Evolutionary conservation across 345 rosid species (phyloP), one percentile per base, ranked within the genome.

Genomic region (Citrus australasica): DNA sequence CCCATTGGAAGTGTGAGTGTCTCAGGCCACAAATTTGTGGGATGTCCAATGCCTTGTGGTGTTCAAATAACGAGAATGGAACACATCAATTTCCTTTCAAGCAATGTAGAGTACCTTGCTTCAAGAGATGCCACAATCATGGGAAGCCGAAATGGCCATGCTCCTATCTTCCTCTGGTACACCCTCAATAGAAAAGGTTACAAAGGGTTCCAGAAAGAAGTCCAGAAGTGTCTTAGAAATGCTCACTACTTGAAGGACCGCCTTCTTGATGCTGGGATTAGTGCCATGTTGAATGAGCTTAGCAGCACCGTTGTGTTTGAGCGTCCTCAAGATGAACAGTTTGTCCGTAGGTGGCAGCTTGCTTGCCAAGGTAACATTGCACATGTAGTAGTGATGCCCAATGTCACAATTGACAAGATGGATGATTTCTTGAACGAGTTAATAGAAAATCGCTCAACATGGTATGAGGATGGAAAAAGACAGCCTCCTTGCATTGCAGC

Each of bases 21-120:
- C 35, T 93, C 99, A 0, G 98, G 96, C 46, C 99, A 95, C 88
- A 93, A 95, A 84, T 95, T 93, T 76, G 94, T 92, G 30, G 97
- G 99, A 14, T 95, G 99, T 79, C 99, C 98, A 66, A 95, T 95
- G 99, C 98, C 98, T 71, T 93, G 99, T 40, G 99, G 98, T 67
- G 97, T 95, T 79, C 98, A 92, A 86, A 83, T 95, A 82, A 93
- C 98, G 13, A 90, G 99, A 79, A 81, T 93, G 93, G 85, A 87
- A 75, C 93, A 93, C 81, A 87, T 95, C 74, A 94, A 92, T 83
- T 94, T 76, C 63, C 94, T 95, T 51, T 93, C 98, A 0, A 94
- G 85, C 38, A 95, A 94, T 60, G 95, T 95, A 0, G 98, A 95
- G 87, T 95, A 94, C 82, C 95, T 94, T 4, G 98, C 98, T 71